Conservation (phyloP, 257 asterid species). For the Solanum chaucha region DNA sequence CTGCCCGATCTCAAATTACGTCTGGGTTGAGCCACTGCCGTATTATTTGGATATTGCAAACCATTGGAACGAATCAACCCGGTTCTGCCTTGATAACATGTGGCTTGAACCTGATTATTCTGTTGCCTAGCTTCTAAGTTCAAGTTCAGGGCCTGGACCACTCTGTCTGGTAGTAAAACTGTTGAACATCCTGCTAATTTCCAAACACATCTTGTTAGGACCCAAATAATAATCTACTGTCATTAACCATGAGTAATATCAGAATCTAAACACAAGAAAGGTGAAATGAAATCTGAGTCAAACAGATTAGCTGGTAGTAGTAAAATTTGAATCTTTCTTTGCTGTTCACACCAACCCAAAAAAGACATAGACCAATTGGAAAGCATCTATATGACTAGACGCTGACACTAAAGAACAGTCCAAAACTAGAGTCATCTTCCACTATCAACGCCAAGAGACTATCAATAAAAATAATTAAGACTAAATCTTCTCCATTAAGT, state of each 20-base stretch:
- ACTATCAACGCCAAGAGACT: not conserved
- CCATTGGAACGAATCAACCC: constrained; percentile 1
- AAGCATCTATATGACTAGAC: not conserved
- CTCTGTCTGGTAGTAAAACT: constrained; percentile 51
- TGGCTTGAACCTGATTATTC: not conserved
- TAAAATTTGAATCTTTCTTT: not conserved
- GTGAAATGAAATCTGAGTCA: not conserved
- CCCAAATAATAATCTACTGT: no score
- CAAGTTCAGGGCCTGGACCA: constrained; percentile 56
- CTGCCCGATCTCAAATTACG: not conserved
- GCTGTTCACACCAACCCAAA: not conserved
- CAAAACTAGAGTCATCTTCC: not conserved
- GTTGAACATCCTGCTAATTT: constrained; percentile 36
- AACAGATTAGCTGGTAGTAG: not conserved
- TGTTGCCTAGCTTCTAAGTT: constrained; percentile 27
- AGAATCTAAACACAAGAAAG: not conserved
- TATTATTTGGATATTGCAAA: constrained; percentile 1
- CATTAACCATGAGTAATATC: not conserved
- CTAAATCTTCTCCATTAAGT: not conserved
- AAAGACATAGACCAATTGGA: not conserved
- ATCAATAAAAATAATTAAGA: not conserved
- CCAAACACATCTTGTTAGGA: not conserved
- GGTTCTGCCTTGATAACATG: not conserved
- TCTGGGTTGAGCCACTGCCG: constrained; percentile 17
- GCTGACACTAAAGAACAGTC: not conserved